phyloP scores from a whole-genome alignment of 768 basidiomycete genomes.

The Pleurotus giganteus region DNA sequence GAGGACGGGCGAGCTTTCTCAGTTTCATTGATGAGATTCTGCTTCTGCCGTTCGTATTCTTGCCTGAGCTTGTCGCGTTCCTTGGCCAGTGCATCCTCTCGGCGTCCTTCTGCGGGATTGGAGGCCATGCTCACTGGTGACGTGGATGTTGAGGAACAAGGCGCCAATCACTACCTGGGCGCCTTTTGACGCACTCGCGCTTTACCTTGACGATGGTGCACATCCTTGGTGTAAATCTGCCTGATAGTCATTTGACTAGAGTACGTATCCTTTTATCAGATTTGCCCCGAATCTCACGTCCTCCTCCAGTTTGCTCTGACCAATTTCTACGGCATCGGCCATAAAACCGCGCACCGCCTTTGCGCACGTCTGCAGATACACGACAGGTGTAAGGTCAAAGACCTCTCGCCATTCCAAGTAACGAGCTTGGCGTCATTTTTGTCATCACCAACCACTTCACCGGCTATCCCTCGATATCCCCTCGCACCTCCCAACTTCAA shows the following conservation, averaged over 20 bases:
- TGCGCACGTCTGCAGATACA: slow-evolving; percentile 94
- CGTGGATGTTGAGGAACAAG: slow-evolving; percentile 11
- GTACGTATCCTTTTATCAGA: slow-evolving; percentile 39
- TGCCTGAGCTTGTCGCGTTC: slow-evolving; percentile 78
- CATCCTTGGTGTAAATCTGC: slow-evolving; percentile 81
- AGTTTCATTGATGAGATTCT: slow-evolving; percentile 81
- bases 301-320: slow-evolving; percentile 84
- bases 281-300: background rate
- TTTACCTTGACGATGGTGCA: slow-evolving; percentile 62
- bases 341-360: slow-evolving; percentile 69
- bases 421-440: slow-evolving; percentile 93
- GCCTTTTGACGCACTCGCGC: background rate
- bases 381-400: slow-evolving; percentile 74
- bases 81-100: slow-evolving; percentile 83
- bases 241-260: slow-evolving; percentile 72
- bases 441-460: slow-evolving; percentile 80
- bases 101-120: slow-evolving; percentile 79
- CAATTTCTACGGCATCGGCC: slow-evolving; percentile 86
- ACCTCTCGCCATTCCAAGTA: slow-evolving; percentile 83
- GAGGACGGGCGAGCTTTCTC: slow-evolving; percentile 88
- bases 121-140: slow-evolving; percentile 54
- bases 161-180: background rate
- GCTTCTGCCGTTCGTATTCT: slow-evolving; percentile 80
- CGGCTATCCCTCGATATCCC: slow-evolving; percentile 62
- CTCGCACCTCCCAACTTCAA: slow-evolving; percentile 56